phyloP scores from a whole-genome alignment of 495 filamentous ascomycete genomes.

The Neurospora sp. region DNA sequence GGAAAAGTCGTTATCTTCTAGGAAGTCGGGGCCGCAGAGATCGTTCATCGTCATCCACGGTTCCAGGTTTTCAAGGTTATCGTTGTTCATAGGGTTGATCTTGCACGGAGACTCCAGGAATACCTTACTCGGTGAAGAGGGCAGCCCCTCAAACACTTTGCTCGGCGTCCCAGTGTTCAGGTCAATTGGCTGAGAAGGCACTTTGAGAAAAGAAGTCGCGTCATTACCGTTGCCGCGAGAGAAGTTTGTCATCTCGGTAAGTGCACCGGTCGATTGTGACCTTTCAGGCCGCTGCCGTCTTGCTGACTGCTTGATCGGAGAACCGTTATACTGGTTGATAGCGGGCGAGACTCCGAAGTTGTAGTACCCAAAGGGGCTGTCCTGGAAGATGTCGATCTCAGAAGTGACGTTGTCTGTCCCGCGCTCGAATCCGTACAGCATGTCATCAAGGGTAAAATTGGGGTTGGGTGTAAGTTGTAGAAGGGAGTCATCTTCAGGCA shows the following conservation, averaged over 20 bases:
- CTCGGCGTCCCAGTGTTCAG: conserved; percentile 42
- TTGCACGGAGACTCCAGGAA: conserved; percentile 43
- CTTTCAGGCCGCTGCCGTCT: conserved; percentile 54
- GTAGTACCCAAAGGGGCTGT: conserved; percentile 39
- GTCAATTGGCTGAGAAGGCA: conserved; percentile 27
- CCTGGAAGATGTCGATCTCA: conserved; percentile 66
- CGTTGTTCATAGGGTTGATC: conserved; percentile 30
- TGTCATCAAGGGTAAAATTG: conserved; percentile 47
- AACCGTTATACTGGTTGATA: conserved; percentile 39
- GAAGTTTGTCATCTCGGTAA: conserved; percentile 55
- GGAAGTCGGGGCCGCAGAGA: conserved; percentile 42
- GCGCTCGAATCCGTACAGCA: conserved; percentile 33
- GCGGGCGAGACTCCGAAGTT: conserved; percentile 27
- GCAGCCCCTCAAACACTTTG: conserved; percentile 41
- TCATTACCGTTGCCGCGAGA: conserved; percentile 40
- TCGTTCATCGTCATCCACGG: conserved; percentile 41
- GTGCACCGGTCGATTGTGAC: conserved; percentile 47
- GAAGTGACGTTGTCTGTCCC: conserved; percentile 38
- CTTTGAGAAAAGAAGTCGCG: conserved; percentile 36
- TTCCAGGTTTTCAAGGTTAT: conserved; percentile 28
- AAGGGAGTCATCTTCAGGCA: conserved; percentile 40
- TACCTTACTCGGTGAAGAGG: conserved; percentile 40
- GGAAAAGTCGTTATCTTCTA: conserved; percentile 53
- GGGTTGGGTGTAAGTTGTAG: conserved; percentile 64
- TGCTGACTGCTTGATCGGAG: conserved; percentile 64